These are phyloP conservation scores for Stemphylium beticola DNA, from an alignment of 2,329 filamentous ascomycete genomes.

Conservation along the genomic window DNA sequence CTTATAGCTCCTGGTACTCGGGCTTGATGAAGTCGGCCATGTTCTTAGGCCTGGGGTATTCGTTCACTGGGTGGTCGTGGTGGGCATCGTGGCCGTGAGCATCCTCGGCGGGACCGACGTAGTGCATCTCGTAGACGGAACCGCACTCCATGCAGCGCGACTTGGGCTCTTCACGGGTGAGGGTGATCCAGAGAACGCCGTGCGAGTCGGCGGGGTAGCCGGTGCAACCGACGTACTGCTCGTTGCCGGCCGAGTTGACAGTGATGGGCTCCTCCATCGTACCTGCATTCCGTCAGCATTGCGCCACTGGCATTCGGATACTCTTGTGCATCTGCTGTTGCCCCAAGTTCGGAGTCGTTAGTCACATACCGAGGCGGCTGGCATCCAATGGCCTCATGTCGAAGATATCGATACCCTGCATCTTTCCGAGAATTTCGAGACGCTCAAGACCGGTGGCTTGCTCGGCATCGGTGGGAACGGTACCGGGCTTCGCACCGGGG, in stretches of 20 bases:
- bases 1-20: slow-evolving; percentile 77
- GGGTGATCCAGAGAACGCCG: slow-evolving; percentile 85
- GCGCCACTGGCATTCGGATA: slow-evolving; percentile 2
- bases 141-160: slow-evolving; percentile 98
- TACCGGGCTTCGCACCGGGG: slow-evolving; percentile 80
- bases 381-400: slow-evolving; percentile 97
- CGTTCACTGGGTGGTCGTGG: slow-evolving; percentile 51
- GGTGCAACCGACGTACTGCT: slow-evolving; percentile 97
- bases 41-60: slow-evolving; percentile 79
- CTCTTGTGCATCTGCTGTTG: neutral
- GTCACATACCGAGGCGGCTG: slow-evolving; percentile 75
- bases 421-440: slow-evolving; percentile 98
- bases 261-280: slow-evolving; percentile 86
- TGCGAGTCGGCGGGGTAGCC: slow-evolving; percentile 93
- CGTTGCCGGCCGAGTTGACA: slow-evolving; percentile 89
- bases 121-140: slow-evolving; percentile 97
- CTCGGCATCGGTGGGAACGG: slow-evolving; percentile 91
- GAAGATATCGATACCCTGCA: slow-evolving; percentile 97
- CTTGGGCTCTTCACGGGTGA: slow-evolving; percentile 86
- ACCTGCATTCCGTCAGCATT: slow-evolving; percentile 58
- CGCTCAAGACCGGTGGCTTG: slow-evolving; percentile 97
- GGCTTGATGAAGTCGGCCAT: slow-evolving; percentile 96
- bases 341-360: neutral
- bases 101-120: slow-evolving; percentile 82
- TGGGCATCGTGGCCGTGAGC: slow-evolving; percentile 66